phyloP scores from a whole-genome alignment of 148 eudicot genomes.

The Vaccinium myrtillus region DNA sequence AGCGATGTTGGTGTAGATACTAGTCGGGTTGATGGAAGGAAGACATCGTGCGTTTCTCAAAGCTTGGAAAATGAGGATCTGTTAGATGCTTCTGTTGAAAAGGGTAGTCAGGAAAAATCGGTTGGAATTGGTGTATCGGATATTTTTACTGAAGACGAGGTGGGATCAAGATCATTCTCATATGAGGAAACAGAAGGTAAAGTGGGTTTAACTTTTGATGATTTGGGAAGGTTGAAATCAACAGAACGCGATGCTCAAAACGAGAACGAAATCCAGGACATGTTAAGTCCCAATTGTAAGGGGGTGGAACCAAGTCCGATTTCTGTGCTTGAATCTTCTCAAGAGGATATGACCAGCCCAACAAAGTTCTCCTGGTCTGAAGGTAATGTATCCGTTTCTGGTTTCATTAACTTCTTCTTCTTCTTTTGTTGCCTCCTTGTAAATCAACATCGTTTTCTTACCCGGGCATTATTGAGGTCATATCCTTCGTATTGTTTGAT shows the following conservation, averaged over 20 bases:
- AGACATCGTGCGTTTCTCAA: background rate
- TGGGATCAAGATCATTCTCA: conserved; percentile 15
- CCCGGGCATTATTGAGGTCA: background rate
- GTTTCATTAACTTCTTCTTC: background rate
- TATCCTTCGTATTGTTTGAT: background rate
- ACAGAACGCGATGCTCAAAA: conserved; percentile 6
- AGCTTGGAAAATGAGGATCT: conserved; percentile 22
- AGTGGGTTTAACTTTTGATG: background rate
- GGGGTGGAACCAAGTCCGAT: background rate
- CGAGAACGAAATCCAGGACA: background rate
- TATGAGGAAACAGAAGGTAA: conserved; percentile 12
- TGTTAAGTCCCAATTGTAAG: background rate
- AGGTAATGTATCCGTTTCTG: conserved; percentile 2
- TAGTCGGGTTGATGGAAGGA: conserved; percentile 23
- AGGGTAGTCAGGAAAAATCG: conserved; percentile 16
- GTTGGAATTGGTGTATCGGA: conserved; percentile 10
- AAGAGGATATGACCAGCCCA: background rate
- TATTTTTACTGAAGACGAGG: conserved; percentile 5
- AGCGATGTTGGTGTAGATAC: conserved; percentile 9
- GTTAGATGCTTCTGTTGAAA: conserved; percentile 12
- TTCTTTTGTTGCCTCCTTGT: background rate
- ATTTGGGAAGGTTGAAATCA: conserved; percentile 7
- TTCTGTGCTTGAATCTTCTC: conserved; percentile 14
- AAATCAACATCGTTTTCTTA: background rate
- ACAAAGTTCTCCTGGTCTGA: background rate